phyloP scores from a whole-genome alignment of 768 basidiomycete genomes.

The Basidioascus undulatus region DNA sequence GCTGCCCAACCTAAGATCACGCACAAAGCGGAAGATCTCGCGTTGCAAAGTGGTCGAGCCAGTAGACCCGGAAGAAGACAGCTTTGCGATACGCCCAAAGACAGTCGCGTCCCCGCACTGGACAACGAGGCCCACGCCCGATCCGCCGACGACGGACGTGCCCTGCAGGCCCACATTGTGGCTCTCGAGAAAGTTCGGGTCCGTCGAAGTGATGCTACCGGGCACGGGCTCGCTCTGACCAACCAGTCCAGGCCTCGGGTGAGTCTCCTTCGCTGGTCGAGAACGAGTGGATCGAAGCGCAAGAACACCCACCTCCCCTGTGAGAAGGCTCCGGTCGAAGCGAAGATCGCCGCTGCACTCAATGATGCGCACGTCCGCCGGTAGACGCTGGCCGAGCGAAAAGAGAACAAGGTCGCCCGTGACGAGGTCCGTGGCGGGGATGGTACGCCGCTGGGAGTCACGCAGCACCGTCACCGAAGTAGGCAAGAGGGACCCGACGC shows the following conservation, averaged over 20 bases:
- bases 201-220: constrained; percentile 22
- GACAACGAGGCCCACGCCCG: constrained; percentile 3
- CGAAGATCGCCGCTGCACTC: constrained; percentile 30
- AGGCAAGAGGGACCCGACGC: no score
- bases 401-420: constrained; percentile 15
- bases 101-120: constrained; percentile 4
- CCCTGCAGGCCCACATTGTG: constrained; percentile 37
- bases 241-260: no score
- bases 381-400: constrained; percentile 13
- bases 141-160: constrained; percentile 17
- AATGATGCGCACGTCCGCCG: constrained; percentile 23
- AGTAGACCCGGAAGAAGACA: constrained; percentile 24
- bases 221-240: constrained; percentile 21
- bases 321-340: constrained; percentile 41
- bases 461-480: not conserved
- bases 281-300: no score
- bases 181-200: constrained; percentile 28
- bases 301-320: constrained; percentile 31
- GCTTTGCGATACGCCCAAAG: constrained; percentile 29
- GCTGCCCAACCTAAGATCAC: constrained; percentile 27
- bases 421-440: constrained; percentile 16
- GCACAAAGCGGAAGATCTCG: constrained; percentile 32
- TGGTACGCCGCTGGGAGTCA: constrained; percentile 7
- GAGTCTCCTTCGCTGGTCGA: no score
- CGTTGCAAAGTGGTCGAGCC: constrained; percentile 28